phyloP scores from a whole-genome alignment of 2,329 filamentous ascomycete species.

The Emericellopsis cladophorae region DNA sequence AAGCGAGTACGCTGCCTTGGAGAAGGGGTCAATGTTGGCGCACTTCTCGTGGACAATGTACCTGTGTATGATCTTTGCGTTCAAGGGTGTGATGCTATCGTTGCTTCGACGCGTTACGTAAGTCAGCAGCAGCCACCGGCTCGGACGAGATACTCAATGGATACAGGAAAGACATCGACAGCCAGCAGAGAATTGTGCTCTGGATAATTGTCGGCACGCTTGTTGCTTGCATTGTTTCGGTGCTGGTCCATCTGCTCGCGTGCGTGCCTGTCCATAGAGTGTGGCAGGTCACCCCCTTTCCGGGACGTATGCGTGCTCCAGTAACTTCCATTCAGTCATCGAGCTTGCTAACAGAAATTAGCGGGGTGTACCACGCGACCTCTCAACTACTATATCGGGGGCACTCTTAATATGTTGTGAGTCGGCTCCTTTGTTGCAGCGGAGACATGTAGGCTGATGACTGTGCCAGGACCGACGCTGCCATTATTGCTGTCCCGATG shows the following conservation, averaged over 20 bases:
- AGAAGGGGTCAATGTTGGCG: slow-evolving; percentile 1
- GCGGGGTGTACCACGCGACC: slow-evolving; percentile 1
- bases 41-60: slow-evolving; percentile 4
- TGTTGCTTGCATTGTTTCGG: slow-evolving; percentile 1
- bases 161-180: neutral
- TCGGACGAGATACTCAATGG: neutral
- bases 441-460: neutral
- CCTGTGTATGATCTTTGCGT: slow-evolving; percentile 3
- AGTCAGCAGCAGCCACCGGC: neutral
- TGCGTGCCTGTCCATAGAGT: slow-evolving; percentile 1
- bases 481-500: slow-evolving; percentile 19
- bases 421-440: neutral
- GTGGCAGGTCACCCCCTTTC: slow-evolving; percentile 3
- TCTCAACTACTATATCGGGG: slow-evolving; percentile 4
- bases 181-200: neutral
- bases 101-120: slow-evolving; percentile 1
- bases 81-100: slow-evolving; percentile 2
- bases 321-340: neutral
- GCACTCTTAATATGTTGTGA: slow-evolving; percentile 5
- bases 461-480: slow-evolving; percentile 15
- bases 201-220: neutral
- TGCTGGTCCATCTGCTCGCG: slow-evolving; percentile 1
- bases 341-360: neutral
- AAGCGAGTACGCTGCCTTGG: neutral
- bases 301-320: neutral